Evolutionary conservation across 1,139 yeast species (phyloP), one percentile per base, ranked within the genome.

Genomic region (Meyerozyma smithsonii): DNA sequence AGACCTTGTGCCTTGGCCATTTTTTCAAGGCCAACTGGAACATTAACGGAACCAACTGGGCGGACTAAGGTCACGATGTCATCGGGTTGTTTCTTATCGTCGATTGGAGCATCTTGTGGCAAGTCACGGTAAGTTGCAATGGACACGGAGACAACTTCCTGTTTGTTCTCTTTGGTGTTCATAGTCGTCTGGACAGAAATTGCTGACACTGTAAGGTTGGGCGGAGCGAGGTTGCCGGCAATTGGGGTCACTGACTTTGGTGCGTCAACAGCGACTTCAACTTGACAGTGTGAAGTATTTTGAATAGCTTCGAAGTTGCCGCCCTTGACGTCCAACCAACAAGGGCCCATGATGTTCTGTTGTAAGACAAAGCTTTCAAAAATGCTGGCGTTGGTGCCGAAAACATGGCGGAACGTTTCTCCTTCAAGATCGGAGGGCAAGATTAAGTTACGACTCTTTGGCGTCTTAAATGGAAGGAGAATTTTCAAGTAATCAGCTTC

Each of bases 321-420:
- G 36, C 76, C 71, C 33, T 72, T 67, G 37, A 94, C 69, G 40
- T 84, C 84, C 39, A 92, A 67, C 98, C 98, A 92, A 57, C 98
- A 89, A 1, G 99, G 99, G 5, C 99, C 99, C 96, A 89, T 89
- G 33, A 92, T 73, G 48, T 84, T 81, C 50, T 86, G 75, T 57
- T 84, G 87, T 23, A 89, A 57, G 10, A 88, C 95, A 62, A 92
- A 88, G 11, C 88, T 75, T 63, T 92, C 98, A 61, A 92, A 89
- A 32, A 87, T 69, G 42, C 74, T 74, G 3, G 94, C 64, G 44
- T 73, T 77, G 4, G 88, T 72, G 36, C 98, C 98, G 64, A 90
- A 89, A 4, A 88, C 87, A 44, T 77, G 84, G 17, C 74, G 66
- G 56, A 86, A 90, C 0, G 95, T 85, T 39, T 77, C 81, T 43